These are phyloP conservation scores for Tritrichomonas musculus DNA, from an alignment of 208 protist genomes.

Conservation along the genomic window DNA sequence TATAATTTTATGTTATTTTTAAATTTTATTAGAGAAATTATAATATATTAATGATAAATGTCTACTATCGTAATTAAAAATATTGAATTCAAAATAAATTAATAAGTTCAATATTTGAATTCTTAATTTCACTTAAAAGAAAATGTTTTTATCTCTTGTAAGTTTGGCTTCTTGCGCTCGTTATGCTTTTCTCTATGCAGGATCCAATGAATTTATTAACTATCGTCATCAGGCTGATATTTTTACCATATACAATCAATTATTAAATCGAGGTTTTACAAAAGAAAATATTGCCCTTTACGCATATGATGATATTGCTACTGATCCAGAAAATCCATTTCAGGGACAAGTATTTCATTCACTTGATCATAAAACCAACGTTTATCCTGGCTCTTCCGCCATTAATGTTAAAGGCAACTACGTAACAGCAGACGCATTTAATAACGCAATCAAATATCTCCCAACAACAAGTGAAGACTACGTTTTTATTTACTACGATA, in stretches of 20 bases:
- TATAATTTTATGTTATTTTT: too few species aligned
- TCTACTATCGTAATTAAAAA: too few species aligned
- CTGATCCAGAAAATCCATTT: not conserved
- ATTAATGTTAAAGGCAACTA: conserved; percentile 13
- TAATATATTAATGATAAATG: too few species aligned
- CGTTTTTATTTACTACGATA: conserved; percentile 17
- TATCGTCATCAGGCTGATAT: conserved; percentile 9
- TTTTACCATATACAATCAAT: not conserved
- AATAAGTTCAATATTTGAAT: too few species aligned
- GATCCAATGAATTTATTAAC: not conserved
- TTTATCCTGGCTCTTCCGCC: not conserved
- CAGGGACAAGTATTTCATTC: not conserved
- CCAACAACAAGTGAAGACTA: not conserved
- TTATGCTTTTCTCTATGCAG: not conserved
- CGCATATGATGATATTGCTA: not conserved
- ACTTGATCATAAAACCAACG: not conserved
- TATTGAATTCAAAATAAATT: too few species aligned
- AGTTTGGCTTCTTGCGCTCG: not conserved
- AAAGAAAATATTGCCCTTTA: not conserved
- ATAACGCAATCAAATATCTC: not conserved
- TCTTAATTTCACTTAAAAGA: too few species aligned
- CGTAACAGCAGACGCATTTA: conserved; percentile 6
- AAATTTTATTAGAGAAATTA: too few species aligned
- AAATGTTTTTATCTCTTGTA: not conserved
- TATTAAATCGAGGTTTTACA: not conserved